These are phyloP conservation scores for Pseudogymnoascus sp. DNA, from an alignment of 2,329 filamentous ascomycete species.

Conservation along the genomic window DNA sequence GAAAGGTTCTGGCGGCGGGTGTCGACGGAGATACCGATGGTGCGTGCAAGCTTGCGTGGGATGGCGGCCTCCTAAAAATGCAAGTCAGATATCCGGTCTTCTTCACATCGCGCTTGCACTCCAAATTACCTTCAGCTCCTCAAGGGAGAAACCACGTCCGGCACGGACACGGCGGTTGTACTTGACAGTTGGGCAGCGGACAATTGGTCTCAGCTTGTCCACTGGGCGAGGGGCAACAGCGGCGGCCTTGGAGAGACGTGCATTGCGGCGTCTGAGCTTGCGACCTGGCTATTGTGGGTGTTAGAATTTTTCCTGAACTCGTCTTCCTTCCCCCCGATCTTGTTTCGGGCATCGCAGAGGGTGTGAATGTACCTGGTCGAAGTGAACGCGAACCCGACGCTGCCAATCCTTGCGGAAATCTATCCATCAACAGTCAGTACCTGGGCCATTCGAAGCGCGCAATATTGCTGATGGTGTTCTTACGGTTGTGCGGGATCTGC, in stretches of 20 bases:
- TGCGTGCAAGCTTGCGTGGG: conserved; percentile 85
- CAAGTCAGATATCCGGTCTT: conserved; percentile 17
- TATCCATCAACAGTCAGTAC: conserved; percentile 36
- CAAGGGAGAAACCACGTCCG: conserved; percentile 94
- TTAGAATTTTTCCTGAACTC: conserved; percentile 25
- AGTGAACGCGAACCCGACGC: conserved; percentile 96
- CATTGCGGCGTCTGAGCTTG: conserved; percentile 86
- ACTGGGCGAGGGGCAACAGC: conserved; percentile 92
- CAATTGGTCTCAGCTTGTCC: conserved; percentile 92
- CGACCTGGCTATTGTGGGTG: conserved; percentile 67
- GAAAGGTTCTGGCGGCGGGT: conserved; percentile 93
- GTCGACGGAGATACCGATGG: conserved; percentile 96
- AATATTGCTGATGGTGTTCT: conserved; percentile 35
- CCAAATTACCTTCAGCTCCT: conserved; percentile 84
- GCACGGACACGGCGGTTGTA: conserved; percentile 97
- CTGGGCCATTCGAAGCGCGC: conserved; percentile 19
- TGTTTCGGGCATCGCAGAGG: conserved; percentile 14
- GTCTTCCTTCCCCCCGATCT: conserved; percentile 8
- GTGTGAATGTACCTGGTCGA: conserved; percentile 79
- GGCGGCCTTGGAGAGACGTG: conserved; percentile 90
- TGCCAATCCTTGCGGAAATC: conserved; percentile 99
- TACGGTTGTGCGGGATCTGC: conserved; percentile 93
- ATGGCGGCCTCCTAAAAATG: conserved; percentile 76
- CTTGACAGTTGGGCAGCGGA: conserved; percentile 96
- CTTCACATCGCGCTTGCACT: not conserved